Base-by-base conservation (phyloP, 768 basidiomycete genomes). In the Trichaptum fuscoviolaceum region DNA sequence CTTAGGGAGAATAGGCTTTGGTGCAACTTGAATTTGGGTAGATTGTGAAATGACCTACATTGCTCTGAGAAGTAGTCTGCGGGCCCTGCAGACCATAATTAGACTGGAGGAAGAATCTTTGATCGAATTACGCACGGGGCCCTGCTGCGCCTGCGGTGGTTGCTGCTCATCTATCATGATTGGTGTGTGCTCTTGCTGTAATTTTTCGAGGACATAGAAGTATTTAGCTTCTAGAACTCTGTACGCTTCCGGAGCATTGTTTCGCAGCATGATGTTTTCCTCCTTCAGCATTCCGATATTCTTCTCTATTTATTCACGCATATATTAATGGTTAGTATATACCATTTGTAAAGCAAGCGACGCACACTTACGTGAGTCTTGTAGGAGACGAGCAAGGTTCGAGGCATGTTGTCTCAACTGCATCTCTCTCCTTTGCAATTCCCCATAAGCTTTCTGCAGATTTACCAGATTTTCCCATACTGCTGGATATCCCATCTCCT, bases 401-500 rank as follows among this genome's bases (percentile, higher is more conserved):
- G 42, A 6, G 42, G 5, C 15, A 3, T 52, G 6, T 15, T 15
- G 12, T 20, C 42, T 52, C 42, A 20, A 15, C 10, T 12, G 42
- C 20, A 12, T 12, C 20, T 15, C 42, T 20, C 2, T 20, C 42
- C 10, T 20, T 52, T 52, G 12, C 20, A 52, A 52, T 12, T 52
- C 42, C 10, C 2, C 42, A 20, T 6, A 5, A 52, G 42, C 42
- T 4, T 52, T 52, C 20, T 52, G 6, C 20, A 52, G 7, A 7
- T 52, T 20, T 12, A 12, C 20, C 7, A 36, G 35, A 7, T 17
- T 36, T 17, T 12, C 20, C 12, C 42, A 52, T 52, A 3, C 15
- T 52, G 12, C 15, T 20, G 42, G 42, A 52, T 52, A 52, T 20
- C 42, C 42, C 20, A 83, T 77, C 67, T 84, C 84, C 4, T 76